phyloP scores from a whole-genome alignment of 768 basidiomycete species.

The Boletus edulis region DNA sequence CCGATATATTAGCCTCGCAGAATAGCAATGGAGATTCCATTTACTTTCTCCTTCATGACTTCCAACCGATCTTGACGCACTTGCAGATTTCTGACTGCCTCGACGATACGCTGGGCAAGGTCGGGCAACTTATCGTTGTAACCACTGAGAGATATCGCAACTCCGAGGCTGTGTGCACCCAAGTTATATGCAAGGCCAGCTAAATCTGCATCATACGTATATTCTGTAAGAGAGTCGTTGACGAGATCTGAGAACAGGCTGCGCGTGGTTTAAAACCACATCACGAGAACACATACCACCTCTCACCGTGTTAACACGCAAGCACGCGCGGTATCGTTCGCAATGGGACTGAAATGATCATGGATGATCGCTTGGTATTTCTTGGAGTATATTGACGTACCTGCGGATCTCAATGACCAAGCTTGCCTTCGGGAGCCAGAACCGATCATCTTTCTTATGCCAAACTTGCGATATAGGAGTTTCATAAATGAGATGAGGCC shows the following conservation, averaged over 20 bases:
- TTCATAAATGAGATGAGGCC: constrained; percentile 75
- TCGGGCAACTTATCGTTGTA: constrained; percentile 91
- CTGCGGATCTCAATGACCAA: constrained; percentile 74
- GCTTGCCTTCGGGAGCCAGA: constrained; percentile 91
- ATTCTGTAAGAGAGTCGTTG: constrained; percentile 86
- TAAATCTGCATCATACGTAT: constrained; percentile 87
- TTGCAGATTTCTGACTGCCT: constrained; percentile 60
- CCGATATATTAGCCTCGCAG: not conserved
- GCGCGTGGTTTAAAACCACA: not conserved
- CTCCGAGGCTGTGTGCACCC: constrained; percentile 56
- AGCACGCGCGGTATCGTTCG: constrained; percentile 62
- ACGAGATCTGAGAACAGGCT: constrained; percentile 85
- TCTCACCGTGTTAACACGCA: constrained; percentile 70
- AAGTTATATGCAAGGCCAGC: constrained; percentile 83
- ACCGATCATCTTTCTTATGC: constrained; percentile 97
- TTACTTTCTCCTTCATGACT: constrained; percentile 83
- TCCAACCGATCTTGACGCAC: constrained; percentile 71
- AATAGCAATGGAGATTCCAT: constrained; percentile 8
- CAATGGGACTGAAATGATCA: constrained; percentile 45
- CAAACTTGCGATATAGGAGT: constrained; percentile 74
- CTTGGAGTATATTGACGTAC: constrained; percentile 35
- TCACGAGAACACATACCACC: not conserved
- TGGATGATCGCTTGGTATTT: not conserved
- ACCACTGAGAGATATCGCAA: constrained; percentile 69
- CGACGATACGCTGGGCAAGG: constrained; percentile 68